Evolutionary conservation across 2,329 filamentous ascomycete genomes (phyloP), one percentile per base, ranked within the genome.

Genomic region (Xylariaceae sp.): DNA sequence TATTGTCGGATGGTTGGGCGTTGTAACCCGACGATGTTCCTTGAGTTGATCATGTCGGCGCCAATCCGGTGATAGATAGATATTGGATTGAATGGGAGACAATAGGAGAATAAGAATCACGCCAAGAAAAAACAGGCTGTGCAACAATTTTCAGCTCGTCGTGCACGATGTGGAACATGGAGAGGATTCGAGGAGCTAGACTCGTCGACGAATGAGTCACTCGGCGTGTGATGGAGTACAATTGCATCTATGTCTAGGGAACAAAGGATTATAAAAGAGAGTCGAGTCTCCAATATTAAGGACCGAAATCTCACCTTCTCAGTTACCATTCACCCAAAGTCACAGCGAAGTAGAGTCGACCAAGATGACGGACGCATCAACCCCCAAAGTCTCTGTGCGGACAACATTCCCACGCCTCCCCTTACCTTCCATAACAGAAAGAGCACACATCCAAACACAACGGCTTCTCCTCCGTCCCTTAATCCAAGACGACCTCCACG

Each of bases 381-480:
- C 30, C 23, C 34, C 51, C 3, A 49, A 7, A 51, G 45, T 59
- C 50, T 2, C 37, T 11, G 61, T 67, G n/a, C 56, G 51, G 45
- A 69, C 68, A 3, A 69, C 67, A 8, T 51, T 67, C 48, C 68
- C 69, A 17, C 50, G 51, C 10, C n/a, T 57, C 4, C 69, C 68
- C 3, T 53, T 70, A 7, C 65, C 64, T 11, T 56, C 65, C 13
- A 60, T 58, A 37, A 59, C 61, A 1, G 18, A 62, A 11, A 59
- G 65, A 5, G 11, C 62, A n/a, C 53, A 45, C n/a, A 62, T 69
- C 53, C 62, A n/a, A 30, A 71, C 68, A 11, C 45, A 58, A n/a
- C 64, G 68, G 15, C 66, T 71, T 17, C 53, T 70, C 10, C 56
- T 71, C 15, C 66, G 69, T 9, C 64, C 66, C 11, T 48, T 71